phyloP scores from a whole-genome alignment of 108 stramenopile genomes.

The Pseudonitzschia multistriata region DNA sequence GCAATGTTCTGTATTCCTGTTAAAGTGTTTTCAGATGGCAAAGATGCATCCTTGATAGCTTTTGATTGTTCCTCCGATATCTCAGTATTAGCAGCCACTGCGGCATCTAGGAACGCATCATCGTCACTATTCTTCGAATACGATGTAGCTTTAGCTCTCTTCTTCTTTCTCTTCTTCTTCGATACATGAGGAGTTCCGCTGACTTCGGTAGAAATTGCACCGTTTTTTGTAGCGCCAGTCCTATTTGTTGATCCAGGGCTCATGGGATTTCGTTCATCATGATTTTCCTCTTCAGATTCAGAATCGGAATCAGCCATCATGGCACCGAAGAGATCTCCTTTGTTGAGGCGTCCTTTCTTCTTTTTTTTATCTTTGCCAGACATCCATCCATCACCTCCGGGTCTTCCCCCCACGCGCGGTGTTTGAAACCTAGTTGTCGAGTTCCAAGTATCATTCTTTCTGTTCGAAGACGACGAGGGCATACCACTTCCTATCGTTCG shows the following conservation, averaged over 20 bases:
- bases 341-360: conserved; percentile 21
- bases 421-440: conserved; percentile 28
- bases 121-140: conserved; percentile 1
- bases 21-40: conserved; percentile 2
- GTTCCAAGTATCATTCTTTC: conserved; percentile 35
- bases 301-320: conserved; percentile 66
- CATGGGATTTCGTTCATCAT: conserved; percentile 1
- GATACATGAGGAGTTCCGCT: background rate
- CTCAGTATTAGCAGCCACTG: conserved; percentile 11
- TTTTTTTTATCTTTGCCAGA: conserved; percentile 20
- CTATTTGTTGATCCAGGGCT: background rate
- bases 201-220: background rate
- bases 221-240: background rate
- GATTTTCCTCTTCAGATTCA: conserved; percentile 17
- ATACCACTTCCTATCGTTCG: conserved; percentile 7
- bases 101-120: background rate
- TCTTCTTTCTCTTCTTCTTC: conserved; percentile 5
- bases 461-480: conserved; percentile 27
- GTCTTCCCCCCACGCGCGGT: conserved; percentile 13
- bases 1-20: background rate
- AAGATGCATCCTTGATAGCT: background rate
- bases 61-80: background rate
- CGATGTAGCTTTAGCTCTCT: conserved; percentile 7
- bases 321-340: conserved; percentile 76
- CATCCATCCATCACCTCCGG: conserved; percentile 23